Evolutionary conservation across 345 rosid species (phyloP).

Genomic region (Eucalyptus erythrocorys): DNA sequence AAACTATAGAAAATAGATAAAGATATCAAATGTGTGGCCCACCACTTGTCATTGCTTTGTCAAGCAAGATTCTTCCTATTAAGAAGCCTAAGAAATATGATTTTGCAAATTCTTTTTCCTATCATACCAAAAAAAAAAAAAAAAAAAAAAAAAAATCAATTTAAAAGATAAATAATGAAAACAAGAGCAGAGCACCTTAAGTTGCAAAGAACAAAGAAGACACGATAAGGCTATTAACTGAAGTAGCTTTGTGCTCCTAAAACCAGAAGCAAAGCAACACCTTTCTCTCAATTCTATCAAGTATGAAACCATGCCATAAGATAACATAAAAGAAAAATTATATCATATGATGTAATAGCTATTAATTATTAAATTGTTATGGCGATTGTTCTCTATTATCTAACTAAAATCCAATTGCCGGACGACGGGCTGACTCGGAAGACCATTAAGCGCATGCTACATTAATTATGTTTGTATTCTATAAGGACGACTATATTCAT

Average conservation of each 20-base stretch:
- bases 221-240: not conserved
- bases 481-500: rapidly evolving
- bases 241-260: not conserved
- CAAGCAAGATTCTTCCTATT: not conserved
- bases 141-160: no score
- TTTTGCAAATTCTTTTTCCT: not conserved
- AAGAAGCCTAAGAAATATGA: not conserved
- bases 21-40: not conserved
- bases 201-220: not conserved
- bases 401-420: not conserved
- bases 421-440: not conserved
- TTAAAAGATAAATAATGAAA: not conserved
- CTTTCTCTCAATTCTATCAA: not conserved
- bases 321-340: not conserved
- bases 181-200: not conserved
- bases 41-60: not conserved
- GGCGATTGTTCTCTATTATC: not conserved
- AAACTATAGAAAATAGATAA: not conserved
- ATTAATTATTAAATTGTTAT: not conserved
- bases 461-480: not conserved
- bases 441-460: not conserved
- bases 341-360: not conserved
- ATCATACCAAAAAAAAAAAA: no score
- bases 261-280: not conserved
- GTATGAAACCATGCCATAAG: not conserved